Evolutionary conservation across 2,329 filamentous ascomycete species (phyloP).

Genomic region (Delphinella strobiligena): DNA sequence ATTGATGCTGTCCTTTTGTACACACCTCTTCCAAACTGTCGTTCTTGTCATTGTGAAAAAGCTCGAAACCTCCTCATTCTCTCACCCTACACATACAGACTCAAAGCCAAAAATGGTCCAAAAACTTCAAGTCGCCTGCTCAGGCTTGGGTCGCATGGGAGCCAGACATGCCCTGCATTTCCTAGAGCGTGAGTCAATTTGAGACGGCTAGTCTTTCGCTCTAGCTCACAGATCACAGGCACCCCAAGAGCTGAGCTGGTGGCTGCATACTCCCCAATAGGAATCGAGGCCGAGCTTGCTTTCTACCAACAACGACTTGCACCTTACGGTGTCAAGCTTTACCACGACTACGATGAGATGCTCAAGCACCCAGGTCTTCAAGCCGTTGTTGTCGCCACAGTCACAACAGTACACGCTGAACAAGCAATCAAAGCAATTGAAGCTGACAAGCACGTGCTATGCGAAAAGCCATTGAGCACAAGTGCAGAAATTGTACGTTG

Average conservation of each 20-base stretch:
- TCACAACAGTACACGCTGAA: slow-evolving; percentile 44
- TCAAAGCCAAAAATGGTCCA: neutral
- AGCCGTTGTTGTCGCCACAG: slow-evolving; percentile 43
- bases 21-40: no score
- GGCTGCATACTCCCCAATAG: slow-evolving; percentile 34
- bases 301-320: slow-evolving; percentile 41
- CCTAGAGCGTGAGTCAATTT: no score
- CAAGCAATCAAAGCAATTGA: slow-evolving; percentile 46
- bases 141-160: slow-evolving; percentile 39
- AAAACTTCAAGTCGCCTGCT: slow-evolving; percentile 32
- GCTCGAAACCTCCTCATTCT: no score
- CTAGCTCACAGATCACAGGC: no score
- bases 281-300: slow-evolving; percentile 23
- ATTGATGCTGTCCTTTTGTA: no score
- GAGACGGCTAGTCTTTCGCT: no score
- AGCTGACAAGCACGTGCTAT: slow-evolving; percentile 43
- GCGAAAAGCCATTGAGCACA: slow-evolving; percentile 49
- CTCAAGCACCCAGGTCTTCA: slow-evolving; percentile 42
- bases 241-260: slow-evolving; percentile 35
- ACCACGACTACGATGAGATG: slow-evolving; percentile 45
- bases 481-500: slow-evolving; percentile 44
- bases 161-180: slow-evolving; percentile 37
- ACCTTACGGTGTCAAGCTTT: slow-evolving; percentile 40
- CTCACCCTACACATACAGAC: no score
- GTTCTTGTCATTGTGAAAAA: no score